A percentile compares a stretch with the other conserved stretches of the same genome.
Evolutionary conservation across 352 stramenopile genomes (phyloP).

Genomic region (Peronosclerospora sorghi): DNA sequence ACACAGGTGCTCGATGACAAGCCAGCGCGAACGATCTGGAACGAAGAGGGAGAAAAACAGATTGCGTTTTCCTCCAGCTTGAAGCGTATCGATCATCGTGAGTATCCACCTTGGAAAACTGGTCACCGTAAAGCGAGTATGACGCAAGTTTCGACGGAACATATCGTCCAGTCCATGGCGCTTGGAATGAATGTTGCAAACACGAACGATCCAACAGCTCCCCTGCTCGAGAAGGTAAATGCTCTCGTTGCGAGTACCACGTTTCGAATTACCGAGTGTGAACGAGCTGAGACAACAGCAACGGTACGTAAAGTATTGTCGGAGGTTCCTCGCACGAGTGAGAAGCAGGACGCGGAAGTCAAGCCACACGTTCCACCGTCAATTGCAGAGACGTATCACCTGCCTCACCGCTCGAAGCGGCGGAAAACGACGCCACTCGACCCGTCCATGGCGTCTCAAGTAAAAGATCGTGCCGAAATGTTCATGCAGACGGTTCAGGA

Average conservation of each 20-base stretch:
- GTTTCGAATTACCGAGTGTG: constrained; percentile 47
- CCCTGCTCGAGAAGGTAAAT: constrained; percentile 44
- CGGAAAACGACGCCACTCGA: constrained; percentile 33
- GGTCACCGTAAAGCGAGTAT: constrained; percentile 44
- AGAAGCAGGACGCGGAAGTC: neutral
- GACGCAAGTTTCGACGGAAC: constrained; percentile 5
- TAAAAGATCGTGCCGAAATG: constrained; percentile 27
- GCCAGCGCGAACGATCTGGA: constrained; percentile 25
- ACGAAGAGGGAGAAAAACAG: constrained; percentile 21
- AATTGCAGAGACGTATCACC: constrained; percentile 66
- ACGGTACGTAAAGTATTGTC: constrained; percentile 1
- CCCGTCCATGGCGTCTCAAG: constrained; percentile 18
- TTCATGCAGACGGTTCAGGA: constrained; percentile 40
- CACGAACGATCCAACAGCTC: constrained; percentile 7
- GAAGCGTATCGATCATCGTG: constrained; percentile 30
- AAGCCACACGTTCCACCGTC: constrained; percentile 40
- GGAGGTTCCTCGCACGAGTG: constrained; percentile 4
- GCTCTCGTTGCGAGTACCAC: constrained; percentile 39
- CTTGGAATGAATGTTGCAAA: constrained; percentile 8
- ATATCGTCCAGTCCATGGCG: constrained; percentile 8
- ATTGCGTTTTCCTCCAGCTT: constrained; percentile 9
- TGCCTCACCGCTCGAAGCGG: constrained; percentile 56
- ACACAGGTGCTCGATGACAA: constrained; percentile 1
- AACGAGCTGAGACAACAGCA: constrained; percentile 3
- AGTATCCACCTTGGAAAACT: constrained; percentile 46